phyloP scores from a whole-genome alignment of 2,329 filamentous ascomycete species.

The Grosmannia serpens region DNA sequence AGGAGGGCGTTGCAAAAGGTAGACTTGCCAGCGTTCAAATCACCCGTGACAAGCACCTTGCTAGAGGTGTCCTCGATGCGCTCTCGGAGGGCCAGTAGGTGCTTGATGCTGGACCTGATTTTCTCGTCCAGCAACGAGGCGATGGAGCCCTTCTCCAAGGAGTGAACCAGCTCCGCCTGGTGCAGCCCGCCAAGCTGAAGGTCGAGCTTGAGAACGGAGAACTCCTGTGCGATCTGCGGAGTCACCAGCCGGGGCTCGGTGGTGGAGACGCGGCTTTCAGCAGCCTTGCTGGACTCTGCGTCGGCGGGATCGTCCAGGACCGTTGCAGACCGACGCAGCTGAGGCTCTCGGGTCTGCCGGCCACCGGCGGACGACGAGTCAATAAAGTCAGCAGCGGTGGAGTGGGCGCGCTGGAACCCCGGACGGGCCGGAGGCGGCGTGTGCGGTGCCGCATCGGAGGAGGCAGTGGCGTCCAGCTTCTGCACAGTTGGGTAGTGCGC shows the following conservation, averaged over 20 bases:
- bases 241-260: conserved; percentile 73
- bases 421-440: conserved; percentile 43
- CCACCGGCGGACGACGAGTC: not conserved
- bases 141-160: conserved; percentile 82
- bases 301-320: conserved; percentile 47
- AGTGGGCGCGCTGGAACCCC: conserved; percentile 50
- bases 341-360: conserved; percentile 12
- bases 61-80: conserved; percentile 95
- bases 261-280: conserved; percentile 42
- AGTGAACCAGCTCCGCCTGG: conserved; percentile 87
- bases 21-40: conserved; percentile 94
- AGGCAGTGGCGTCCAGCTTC: conserved; percentile 31
- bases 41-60: conserved; percentile 91
- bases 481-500: conserved; percentile 87
- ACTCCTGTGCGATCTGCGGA: conserved; percentile 88
- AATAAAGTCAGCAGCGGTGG: conserved; percentile 38
- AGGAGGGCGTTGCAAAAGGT: conserved; percentile 98
- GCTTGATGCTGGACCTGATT: conserved; percentile 86
- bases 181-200: conserved; percentile 78
- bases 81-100: conserved; percentile 75
- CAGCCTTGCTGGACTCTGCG: conserved; percentile 62
- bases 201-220: conserved; percentile 90
- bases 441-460: conserved; percentile 19
- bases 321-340: conserved; percentile 54
- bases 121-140: conserved; percentile 86